These are phyloP conservation scores for Venturia effusa DNA, from an alignment of 2,329 filamentous ascomycete genomes.

Conservation along the genomic window DNA sequence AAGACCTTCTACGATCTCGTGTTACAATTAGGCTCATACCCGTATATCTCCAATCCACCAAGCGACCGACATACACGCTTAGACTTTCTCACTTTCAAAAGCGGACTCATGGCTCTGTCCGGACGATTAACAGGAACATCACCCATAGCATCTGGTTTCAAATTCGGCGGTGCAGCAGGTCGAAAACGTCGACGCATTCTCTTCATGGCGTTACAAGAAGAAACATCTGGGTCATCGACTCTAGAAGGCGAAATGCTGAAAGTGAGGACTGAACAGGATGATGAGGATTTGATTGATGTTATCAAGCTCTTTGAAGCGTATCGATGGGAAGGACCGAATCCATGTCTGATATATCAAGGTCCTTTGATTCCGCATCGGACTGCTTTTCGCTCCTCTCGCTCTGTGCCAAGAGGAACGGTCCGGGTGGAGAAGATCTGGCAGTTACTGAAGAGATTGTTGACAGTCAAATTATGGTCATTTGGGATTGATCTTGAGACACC, in stretches of 20 bases:
- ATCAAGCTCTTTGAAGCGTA: not conserved
- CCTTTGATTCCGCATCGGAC: not conserved
- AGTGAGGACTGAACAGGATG: not conserved
- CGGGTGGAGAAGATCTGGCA: not conserved
- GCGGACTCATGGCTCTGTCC: not conserved
- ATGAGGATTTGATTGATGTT: conserved; percentile 1
- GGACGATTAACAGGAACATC: not conserved
- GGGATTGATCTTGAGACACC: not conserved
- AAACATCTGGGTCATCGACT: not conserved
- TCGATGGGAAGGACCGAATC: conserved; percentile 1
- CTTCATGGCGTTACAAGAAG: not conserved
- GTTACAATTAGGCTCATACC: not conserved
- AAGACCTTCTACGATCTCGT: not conserved
- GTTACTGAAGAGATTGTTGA: not conserved
- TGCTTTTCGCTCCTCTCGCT: not conserved
- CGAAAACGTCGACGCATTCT: not conserved
- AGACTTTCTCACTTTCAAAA: not conserved
- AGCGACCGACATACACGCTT: not conserved
- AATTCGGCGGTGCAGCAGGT: not conserved
- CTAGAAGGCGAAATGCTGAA: not conserved
- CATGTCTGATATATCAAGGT: not conserved
- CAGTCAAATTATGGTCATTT: not conserved
- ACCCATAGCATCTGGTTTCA: not conserved
- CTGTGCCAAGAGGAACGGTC: not conserved
- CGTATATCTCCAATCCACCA: not conserved